Conservation (phyloP, 2,329 filamentous ascomycete species). For the Monilinia laxa region DNA sequence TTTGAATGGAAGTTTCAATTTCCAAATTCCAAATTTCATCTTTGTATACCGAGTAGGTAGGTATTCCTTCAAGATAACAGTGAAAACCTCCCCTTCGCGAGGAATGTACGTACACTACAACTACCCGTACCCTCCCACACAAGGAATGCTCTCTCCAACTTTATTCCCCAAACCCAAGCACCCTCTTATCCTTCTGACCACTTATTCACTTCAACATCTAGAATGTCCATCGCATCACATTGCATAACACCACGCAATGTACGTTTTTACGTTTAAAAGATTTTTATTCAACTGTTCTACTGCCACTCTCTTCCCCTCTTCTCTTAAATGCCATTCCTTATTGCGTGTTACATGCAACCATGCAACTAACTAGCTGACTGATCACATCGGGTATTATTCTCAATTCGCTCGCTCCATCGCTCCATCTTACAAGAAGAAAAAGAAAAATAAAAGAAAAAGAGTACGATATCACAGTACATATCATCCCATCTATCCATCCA, state of each 20-base stretch:
- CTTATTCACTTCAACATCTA: no score
- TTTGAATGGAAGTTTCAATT: no score
- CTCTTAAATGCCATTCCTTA: slow-evolving; percentile 6
- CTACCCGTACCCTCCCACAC: no score
- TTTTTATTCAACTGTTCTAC: slow-evolving; percentile 5
- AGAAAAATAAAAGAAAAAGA: background rate
- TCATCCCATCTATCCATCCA: background rate
- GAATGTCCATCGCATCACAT: background rate
- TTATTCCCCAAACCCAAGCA: no score
- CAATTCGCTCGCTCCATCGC: slow-evolving; percentile 15
- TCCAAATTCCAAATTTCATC: no score
- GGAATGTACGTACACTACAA: no score
- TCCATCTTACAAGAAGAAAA: slow-evolving; percentile 13
- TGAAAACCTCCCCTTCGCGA: no score
- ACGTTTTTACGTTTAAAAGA: background rate
- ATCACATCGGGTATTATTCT: slow-evolving; percentile 15
- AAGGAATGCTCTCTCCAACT: no score
- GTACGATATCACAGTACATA: slow-evolving; percentile 12
- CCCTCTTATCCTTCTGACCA: no score
- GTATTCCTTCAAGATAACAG: no score
- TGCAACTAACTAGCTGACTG: slow-evolving; percentile 8
- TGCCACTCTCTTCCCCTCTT: background rate
- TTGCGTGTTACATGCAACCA: slow-evolving; percentile 7
- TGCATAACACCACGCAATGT: background rate
- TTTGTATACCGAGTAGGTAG: no score